phyloP scores from a whole-genome alignment of 352 stramenopile species.

The Phytophthora tentaculata region DNA sequence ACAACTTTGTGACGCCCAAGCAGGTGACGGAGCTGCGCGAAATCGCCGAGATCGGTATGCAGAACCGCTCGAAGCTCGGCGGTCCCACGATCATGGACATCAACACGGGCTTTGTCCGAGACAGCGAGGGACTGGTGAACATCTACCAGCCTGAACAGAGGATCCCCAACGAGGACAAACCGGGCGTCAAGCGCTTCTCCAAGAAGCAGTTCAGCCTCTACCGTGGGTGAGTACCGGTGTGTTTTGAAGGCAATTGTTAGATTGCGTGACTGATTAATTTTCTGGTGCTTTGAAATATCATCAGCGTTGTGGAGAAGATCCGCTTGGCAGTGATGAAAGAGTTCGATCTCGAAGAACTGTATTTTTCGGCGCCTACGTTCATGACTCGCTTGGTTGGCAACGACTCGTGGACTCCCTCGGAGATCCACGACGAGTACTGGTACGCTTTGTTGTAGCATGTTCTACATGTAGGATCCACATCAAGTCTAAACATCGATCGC shows the following conservation, averaged over 20 bases:
- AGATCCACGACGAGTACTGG: conserved; percentile 94
- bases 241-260: too few relatives aligned
- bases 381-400: conserved; percentile 92
- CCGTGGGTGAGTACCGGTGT: conserved; percentile 47
- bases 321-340: conserved; percentile 77
- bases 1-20: conserved; percentile 75
- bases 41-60: conserved; percentile 88
- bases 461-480: background rate
- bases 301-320: conserved; percentile 83
- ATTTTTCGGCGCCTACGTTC: conserved; percentile 95
- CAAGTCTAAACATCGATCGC: conserved; percentile 2
- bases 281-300: background rate
- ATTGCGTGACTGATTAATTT: conserved; percentile 1
- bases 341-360: conserved; percentile 78
- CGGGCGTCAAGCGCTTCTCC: conserved; percentile 68
- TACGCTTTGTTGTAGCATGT: conserved; percentile 24
- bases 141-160: conserved; percentile 77
- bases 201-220: conserved; percentile 88
- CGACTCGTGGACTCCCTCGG: conserved; percentile 69
- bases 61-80: conserved; percentile 65
- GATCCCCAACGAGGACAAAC: conserved; percentile 41
- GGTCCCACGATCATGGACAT: conserved; percentile 94
- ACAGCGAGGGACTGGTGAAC: conserved; percentile 88
- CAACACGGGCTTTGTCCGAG: conserved; percentile 90
- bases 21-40: conserved; percentile 74